Evolutionary conservation across 2,329 filamentous ascomycete species (phyloP), one percentile per base, ranked within the genome.

Genomic region (Coniochaeta pulveracea): DNA sequence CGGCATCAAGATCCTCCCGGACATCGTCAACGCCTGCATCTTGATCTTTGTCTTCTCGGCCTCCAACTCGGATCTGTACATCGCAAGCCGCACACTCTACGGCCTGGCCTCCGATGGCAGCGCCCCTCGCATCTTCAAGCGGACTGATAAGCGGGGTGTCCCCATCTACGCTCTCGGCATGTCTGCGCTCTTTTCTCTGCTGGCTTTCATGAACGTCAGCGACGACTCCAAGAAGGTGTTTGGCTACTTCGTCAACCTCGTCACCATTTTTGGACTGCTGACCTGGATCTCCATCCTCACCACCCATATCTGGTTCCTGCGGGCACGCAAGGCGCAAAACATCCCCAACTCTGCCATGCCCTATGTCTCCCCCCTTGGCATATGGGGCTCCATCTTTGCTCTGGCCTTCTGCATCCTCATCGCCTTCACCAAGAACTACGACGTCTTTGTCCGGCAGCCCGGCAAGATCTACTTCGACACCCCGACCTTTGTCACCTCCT

Each of bases 381-480:
- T 75, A 23, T 69, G 53, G 40, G 85, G 84, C 9, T 85, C 78
- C 0, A 75, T 75, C 49, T 60, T 63, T 38, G 80, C 80, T 0
- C 64, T 91, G 3, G 60, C 64, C 48, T 77, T 85, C 58, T 85
- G 80, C 57, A 65, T 69, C 47, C 50, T 91, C 21, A 81, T 91
- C 40, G 72, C 80, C 2, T 50, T 93, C 33, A 89, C 84, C 49
- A 93, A 91, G 69, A 88, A 85, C 64, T 91, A 76, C 56, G 66
- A 72, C 36, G 77, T 80, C 38, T 91, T 91, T 55, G 63, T 73
- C 3, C 56, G 52, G 37, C 35, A 6, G 32, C 40, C 42, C 30
- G 15, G 22, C 18, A 38, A 53, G 36, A 61, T 62, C 33, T 8
- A 23, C 8, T 83, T 83, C 43, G 72, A 81, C 54, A 81, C 81